Base-by-base conservation (phyloP, 2,329 filamentous ascomycete species). In the Zelopaecilomyces penicillatus region DNA sequence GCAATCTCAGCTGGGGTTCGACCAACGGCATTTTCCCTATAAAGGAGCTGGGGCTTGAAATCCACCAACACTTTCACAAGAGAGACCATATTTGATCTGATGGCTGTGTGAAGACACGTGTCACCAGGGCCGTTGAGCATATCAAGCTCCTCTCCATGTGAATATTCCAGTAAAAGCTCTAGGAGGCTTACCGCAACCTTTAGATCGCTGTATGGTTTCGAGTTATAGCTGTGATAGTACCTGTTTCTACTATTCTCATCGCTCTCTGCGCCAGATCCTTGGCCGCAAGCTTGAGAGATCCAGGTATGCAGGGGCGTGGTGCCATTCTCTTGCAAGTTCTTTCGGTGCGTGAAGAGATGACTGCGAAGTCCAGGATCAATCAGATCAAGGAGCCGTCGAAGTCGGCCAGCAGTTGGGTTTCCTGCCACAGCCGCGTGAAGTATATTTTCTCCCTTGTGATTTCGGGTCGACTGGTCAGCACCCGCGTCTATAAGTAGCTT, bases 1-100 rank as follows among this genome's bases (percentile, higher is more conserved):
- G 82, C 78, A 40, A 86, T 64, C 54, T 93, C 86, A 29, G 74
- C 70, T 0, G 87, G 83, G 0, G 86, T 93, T 11, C 77, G 74
- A 2, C 87, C 87, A 0, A 85, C 85, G 0, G 85, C 78, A 52
- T 90, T 90, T 59, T 93, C 87, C 26, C 81, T 76, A 52, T 77
- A 73, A 0, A 88, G 65, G 2, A 89, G 68, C 28, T 71, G 68
- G 0, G 82, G 76, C 12, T 76, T 70, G 51, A 67, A 67, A 7
- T 75, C 65, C 8, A 89, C 63, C 3, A 85, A 54, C 3, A 67
- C 55, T 10, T 67, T 61, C 34, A 66, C 54, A 1, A 74, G 52
- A 32, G 55, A 57, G 6, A 66, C 52, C 32, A 64, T 52, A 9
- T 62, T 54, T 6, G 61, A 57, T 44, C 64, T 57, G 19, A 80